phyloP scores from a whole-genome alignment of 192 early-diverging fungal genomes.

The Entomortierella chlamydospora region DNA sequence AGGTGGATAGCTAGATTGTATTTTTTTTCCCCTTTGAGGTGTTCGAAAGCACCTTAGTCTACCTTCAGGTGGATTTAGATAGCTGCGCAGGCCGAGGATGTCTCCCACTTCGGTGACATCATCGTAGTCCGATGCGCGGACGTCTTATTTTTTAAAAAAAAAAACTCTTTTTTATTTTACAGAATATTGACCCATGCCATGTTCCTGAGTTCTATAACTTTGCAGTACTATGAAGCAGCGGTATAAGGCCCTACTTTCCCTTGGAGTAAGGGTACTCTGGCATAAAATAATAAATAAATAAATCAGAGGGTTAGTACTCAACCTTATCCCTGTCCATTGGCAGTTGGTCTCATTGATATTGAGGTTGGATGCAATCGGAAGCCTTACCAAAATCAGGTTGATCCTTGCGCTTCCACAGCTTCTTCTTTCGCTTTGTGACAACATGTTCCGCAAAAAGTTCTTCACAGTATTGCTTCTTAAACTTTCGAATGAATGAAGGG shows the following conservation, averaged over 20 bases:
- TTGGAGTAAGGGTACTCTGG: slow-evolving; percentile 41
- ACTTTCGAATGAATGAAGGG: slow-evolving; percentile 87
- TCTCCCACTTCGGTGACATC: no score
- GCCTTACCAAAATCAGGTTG: slow-evolving; percentile 37
- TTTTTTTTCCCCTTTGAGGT: no score
- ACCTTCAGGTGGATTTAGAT: no score
- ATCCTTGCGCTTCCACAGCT: slow-evolving; percentile 88
- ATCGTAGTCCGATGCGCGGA: no score
- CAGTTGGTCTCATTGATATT: background rate
- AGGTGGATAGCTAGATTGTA: no score
- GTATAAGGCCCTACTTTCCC: slow-evolving; percentile 9
- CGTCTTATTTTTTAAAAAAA: no score
- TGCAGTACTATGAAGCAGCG: no score
- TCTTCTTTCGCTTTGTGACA: slow-evolving; percentile 80
- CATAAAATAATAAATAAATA: no score
- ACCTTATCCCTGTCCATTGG: background rate
- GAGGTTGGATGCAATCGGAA: background rate
- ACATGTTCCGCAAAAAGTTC: slow-evolving; percentile 73
- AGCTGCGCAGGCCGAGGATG: no score
- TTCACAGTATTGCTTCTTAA: slow-evolving; percentile 84
- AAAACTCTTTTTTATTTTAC: background rate
- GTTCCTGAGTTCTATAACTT: background rate
- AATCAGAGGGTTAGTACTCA: background rate
- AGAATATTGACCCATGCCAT: background rate
- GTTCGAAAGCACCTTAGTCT: no score